Evolutionary conservation across 2,329 filamentous ascomycete genomes (phyloP), one percentile per base, ranked within the genome.

Genomic region (Dactylonectria macrodidyma): DNA sequence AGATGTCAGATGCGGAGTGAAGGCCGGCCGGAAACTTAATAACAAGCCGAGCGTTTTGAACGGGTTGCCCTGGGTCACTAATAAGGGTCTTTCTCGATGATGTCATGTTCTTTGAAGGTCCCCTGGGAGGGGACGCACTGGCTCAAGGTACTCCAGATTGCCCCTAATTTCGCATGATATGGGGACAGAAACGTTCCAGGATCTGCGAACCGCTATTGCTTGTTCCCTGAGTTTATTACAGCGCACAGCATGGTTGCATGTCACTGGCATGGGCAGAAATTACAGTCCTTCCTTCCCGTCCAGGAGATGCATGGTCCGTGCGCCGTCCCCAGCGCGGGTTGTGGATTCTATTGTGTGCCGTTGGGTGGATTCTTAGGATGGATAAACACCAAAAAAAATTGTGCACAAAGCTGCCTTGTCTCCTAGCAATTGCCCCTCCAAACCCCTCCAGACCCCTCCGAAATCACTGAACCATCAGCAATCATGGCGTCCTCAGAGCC

Each of bases 401-500:
- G 65, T 76, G 68, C 66, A 70, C 69, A 72, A 72, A 52, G 63
- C 62, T 67, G 60, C 66, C 59, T 62, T 50, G 62, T 61, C 41
- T 33, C 66, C 51, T 24, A n/a, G n/a, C 67, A 66, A 68, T 66
- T 76, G 71, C 77, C 77, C 77, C 75, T 79, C 77, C 76, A 78
- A 77, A 70, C 74, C 76, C 77, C 76, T 69, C 76, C 70, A 71
- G 67, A 69, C 59, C 60, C 65, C 57, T 46, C 55, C 58, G 30
- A 46, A 10, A 65, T 58, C 46, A 41, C 30, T 54, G 44, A 30
- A 34, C n/a, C n/a, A 54, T 54, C 16, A 38, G 30, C 62, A 72
- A 78, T 52, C 68, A 81, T 81, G 79, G 77, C 79, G 11, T 75
- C 78, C 56, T 71, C 77, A 69, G 76, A 80, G 59, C 51, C 74